phyloP scores from a whole-genome alignment of 306 rosid genomes.

The Cicer judaicum region DNA sequence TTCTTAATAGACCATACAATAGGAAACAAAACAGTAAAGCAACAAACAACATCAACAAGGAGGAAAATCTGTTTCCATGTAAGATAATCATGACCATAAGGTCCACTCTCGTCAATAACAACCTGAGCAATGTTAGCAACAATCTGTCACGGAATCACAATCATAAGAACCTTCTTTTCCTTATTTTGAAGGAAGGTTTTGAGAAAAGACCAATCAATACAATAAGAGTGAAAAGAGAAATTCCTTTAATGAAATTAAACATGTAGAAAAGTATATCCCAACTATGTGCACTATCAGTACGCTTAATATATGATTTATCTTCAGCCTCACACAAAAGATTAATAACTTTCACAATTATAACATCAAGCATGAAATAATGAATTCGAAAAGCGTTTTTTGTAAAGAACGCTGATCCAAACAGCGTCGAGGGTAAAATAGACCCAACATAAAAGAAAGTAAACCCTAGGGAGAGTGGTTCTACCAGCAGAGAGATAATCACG shows the following conservation, averaged over 20 bases:
- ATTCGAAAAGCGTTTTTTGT: conserved; percentile 58
- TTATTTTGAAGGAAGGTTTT: conserved; percentile 69
- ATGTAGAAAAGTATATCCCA: no score
- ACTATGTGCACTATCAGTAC: no score
- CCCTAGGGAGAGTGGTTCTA: conserved; percentile 69
- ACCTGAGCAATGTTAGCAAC: conserved; percentile 89
- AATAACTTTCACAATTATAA: no score
- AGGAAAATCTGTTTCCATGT: conserved; percentile 24
- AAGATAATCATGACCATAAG: conserved; percentile 75
- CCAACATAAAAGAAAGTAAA: conserved; percentile 68
- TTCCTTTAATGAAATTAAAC: conserved; percentile 64
- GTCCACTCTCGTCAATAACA: conserved; percentile 75
- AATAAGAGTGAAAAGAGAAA: conserved; percentile 73
- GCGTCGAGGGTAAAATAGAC: conserved; percentile 57
- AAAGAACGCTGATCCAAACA: conserved; percentile 38
- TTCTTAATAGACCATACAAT: no score
- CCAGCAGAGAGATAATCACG: conserved; percentile 48
- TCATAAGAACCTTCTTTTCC: conserved; percentile 91
- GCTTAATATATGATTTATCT: no score
- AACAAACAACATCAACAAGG: no score
- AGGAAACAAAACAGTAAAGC: no score
- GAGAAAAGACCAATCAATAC: conserved; percentile 73
- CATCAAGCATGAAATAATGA: no score
- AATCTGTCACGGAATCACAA: conserved; percentile 86
- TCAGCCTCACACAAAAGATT: no score